Conservation (phyloP, 2,329 filamentous ascomycete species). For the Colletotrichum sp. region DNA sequence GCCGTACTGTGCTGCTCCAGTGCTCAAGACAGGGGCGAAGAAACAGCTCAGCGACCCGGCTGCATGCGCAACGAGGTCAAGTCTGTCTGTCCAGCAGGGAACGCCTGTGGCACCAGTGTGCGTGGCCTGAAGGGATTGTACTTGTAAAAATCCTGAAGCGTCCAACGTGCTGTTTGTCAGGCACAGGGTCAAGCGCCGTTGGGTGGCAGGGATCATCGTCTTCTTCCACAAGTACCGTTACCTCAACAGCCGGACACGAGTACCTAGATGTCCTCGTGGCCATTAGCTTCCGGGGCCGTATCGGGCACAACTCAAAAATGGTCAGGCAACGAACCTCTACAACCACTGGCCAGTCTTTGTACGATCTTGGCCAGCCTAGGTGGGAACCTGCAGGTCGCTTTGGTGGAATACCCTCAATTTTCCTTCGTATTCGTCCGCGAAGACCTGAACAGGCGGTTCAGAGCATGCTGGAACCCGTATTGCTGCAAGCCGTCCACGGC, state of each 20-base stretch:
- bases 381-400: constrained; percentile 13
- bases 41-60: neutral
- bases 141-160: constrained; percentile 6
- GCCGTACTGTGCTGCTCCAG: neutral
- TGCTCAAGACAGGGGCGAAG: neutral
- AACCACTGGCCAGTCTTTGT: neutral
- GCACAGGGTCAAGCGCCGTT: neutral
- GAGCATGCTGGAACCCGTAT: constrained; percentile 7
- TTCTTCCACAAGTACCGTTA: constrained; percentile 1
- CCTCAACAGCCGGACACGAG: neutral
- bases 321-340: neutral
- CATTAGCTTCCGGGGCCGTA: neutral
- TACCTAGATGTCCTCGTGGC: neutral
- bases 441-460: neutral
- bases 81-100: neutral
- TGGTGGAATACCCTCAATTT: neutral
- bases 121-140: constrained; percentile 16
- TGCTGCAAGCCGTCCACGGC: neutral
- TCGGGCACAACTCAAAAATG: neutral
- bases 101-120: neutral
- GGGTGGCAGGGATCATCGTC: constrained; percentile 3
- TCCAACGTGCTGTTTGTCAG: constrained; percentile 4
- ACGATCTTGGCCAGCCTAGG: neutral
- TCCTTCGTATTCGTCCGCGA: constrained; percentile 14
- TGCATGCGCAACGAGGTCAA: neutral